Conservation (phyloP, 2,329 filamentous ascomycete genomes). For the Colletotrichum truncatum region DNA sequence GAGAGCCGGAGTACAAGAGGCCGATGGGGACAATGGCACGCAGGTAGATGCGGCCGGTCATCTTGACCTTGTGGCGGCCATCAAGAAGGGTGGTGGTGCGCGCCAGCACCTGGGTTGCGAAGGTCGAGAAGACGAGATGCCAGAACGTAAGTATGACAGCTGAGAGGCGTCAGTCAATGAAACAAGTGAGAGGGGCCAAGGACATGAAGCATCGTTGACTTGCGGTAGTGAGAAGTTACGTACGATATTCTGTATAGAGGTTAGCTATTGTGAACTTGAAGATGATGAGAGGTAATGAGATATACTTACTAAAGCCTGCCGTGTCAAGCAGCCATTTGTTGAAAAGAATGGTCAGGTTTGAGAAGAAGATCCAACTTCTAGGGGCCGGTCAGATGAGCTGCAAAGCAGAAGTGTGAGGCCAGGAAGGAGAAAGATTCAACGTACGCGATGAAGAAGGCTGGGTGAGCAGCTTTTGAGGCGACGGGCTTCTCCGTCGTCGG, state of each 20-base stretch:
- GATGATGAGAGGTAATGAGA: neutral
- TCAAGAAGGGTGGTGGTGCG: constrained; percentile 71
- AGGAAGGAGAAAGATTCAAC: constrained; percentile 15
- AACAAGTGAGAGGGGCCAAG: neutral
- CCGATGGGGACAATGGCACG: constrained; percentile 73
- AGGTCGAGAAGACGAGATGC: constrained; percentile 73
- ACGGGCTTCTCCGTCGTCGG: constrained; percentile 35
- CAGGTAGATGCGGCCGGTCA: constrained; percentile 69
- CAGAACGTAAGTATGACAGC: constrained; percentile 72
- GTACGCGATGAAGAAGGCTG: constrained; percentile 44
- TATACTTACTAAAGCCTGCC: constrained; percentile 74
- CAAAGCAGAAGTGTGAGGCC: neutral
- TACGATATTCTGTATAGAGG: constrained; percentile 52
- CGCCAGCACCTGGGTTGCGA: constrained; percentile 73
- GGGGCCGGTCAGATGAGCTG: neutral
- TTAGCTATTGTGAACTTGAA: constrained; percentile 30
- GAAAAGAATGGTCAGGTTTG: constrained; percentile 87
- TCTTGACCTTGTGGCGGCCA: constrained; percentile 67
- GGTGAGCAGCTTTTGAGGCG: constrained; percentile 31
- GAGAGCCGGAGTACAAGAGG: constrained; percentile 70
- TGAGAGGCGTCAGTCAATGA: constrained; percentile 33
- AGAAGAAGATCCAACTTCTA: constrained; percentile 83
- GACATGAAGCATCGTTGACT: neutral
- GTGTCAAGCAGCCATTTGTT: constrained; percentile 90
- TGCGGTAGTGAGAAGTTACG: constrained; percentile 35